Evolutionary conservation across 345 rosid genomes (phyloP).

Genomic region (Arabis hirsuta): DNA sequence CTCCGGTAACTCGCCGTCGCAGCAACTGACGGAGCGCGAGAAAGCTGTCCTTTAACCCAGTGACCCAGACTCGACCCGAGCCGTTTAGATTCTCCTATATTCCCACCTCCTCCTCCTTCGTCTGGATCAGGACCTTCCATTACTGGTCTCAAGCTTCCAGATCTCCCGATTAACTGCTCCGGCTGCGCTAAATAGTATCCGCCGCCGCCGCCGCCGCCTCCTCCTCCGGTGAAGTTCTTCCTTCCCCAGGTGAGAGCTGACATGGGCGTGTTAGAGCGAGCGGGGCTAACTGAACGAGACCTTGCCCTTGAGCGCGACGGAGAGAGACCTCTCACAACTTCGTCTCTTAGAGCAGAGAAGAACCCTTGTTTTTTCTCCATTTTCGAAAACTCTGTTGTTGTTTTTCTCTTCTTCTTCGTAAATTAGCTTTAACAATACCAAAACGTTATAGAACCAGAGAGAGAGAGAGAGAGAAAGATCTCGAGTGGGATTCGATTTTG

Average conservation of each 20-base stretch:
- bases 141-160: constrained; percentile 75
- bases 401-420: constrained; percentile 10
- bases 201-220: constrained; percentile 3
- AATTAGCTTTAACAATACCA: neutral
- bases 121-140: constrained; percentile 98
- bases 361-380: constrained; percentile 96
- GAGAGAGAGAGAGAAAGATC: neutral
- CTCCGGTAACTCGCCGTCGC: constrained; percentile 53
- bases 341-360: constrained; percentile 83
- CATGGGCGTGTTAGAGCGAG: constrained; percentile 58
- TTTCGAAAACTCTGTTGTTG: neutral
- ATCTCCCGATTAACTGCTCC: constrained; percentile 65
- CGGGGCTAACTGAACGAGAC: constrained; percentile 64
- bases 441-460: neutral
- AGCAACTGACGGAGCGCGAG: constrained; percentile 62
- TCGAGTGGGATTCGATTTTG: neutral
- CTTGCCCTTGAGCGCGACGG: constrained; percentile 85
- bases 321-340: constrained; percentile 80
- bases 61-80: constrained; percentile 79
- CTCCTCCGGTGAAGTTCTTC: constrained; percentile 40
- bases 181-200: constrained; percentile 49
- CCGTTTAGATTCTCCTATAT: constrained; percentile 54
- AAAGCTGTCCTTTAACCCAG: constrained; percentile 82
- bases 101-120: constrained; percentile 50
- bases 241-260: constrained; percentile 57